Evolutionary conservation across 2,329 filamentous ascomycete genomes (phyloP), one percentile per base, ranked within the genome.

Genomic region (Colletotrichum spinosum): DNA sequence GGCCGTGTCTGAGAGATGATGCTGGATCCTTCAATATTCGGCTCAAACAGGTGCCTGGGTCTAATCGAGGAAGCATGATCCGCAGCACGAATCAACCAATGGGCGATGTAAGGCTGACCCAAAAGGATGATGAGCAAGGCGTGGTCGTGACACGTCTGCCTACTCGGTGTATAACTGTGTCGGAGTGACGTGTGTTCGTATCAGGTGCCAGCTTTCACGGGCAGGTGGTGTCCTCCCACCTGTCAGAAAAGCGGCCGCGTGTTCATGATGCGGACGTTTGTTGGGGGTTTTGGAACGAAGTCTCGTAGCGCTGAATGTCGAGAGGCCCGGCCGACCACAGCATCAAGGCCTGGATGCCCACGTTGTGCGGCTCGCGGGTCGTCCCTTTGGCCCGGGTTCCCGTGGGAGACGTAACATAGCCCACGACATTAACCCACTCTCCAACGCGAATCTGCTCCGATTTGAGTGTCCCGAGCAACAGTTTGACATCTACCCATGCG

Each of bases 401-500:
- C 50, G 46, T 9, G 37, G 53, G 50, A 48, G 74, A 74, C 45
- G 81, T 84, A 58, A 94, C 82, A 75, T 97, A 97, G 6, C 94
- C 95, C 69, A 97, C 87, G 4, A 97, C 84, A 74, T 97, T 97
- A 54, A 97, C 78, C 94, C 94, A 97, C 65, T 90, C 85, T n/a
- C 95, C 95, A 34, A 91, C 80, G 55, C 88, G 84, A 56, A 91
- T 84, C 55, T 92, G 83, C 60, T 89, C 84, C 25, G 84, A 78
- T 17, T 86, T 87, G 63, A 96, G 78, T 9, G 80, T 84, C 71
- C 89, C 85, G 6, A 97, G 83, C 3, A 97, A 77, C 69, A 94
- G 86, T 56, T 87, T 84, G 65, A 97, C 84, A 72, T 96, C 88
- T 41, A 97, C 92, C 42, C 81, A 74, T 2, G 88, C 90, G 53